phyloP scores from a whole-genome alignment of 768 basidiomycete species.

The Tephrocybe sp. region DNA sequence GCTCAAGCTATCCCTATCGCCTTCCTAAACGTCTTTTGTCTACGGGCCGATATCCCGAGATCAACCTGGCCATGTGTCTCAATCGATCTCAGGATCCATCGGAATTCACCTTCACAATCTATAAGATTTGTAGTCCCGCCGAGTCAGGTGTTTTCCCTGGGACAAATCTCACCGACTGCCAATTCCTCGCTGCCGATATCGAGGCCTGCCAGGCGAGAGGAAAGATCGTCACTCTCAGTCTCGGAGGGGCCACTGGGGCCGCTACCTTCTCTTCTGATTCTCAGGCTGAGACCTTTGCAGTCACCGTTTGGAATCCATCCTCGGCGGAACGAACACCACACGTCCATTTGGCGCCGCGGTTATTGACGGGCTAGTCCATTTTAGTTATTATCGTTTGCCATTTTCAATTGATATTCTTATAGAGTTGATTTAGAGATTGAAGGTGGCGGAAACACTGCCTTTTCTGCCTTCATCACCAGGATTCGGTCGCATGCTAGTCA shows the following conservation, averaged over 20 bases:
- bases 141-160: conserved; percentile 49
- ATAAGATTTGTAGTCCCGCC: conserved; percentile 50
- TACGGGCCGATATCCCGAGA: too few species aligned
- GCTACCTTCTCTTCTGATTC: conserved; percentile 50
- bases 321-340: conserved; percentile 60
- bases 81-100: not conserved
- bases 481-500: conserved; percentile 46
- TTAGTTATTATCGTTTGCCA: not conserved
- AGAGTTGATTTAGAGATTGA: conserved; percentile 68
- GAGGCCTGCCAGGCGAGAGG: conserved; percentile 56
- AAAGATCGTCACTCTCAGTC: conserved; percentile 48
- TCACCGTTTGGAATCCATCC: conserved; percentile 64
- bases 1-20: too few species aligned
- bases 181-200: conserved; percentile 56
- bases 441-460: conserved; percentile 48
- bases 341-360: conserved; percentile 67
- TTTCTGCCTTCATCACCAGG: conserved; percentile 46
- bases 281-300: conserved; percentile 52
- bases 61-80: conserved; percentile 56
- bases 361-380: conserved; percentile 52
- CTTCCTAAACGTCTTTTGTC: too few species aligned
- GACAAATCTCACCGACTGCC: conserved; percentile 58
- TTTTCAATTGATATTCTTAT: not conserved
- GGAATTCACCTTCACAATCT: not conserved
- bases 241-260: conserved; percentile 56